These are phyloP conservation scores for Trebouxia gelatinosa DNA, from an alignment of 163 green algal species.

Conservation along the genomic window DNA sequence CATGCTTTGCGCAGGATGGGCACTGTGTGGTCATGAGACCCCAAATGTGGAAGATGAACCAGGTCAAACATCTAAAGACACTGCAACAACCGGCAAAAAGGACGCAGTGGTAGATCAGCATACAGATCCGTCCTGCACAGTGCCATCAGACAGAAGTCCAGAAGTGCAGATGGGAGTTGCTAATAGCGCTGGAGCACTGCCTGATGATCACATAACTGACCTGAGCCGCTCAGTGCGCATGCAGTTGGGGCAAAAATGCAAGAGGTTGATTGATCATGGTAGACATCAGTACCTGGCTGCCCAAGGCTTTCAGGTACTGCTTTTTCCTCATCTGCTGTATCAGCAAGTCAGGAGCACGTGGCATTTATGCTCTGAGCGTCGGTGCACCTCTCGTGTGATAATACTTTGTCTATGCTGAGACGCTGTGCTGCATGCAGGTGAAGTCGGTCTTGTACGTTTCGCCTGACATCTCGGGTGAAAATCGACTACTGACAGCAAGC, in stretches of 20 bases:
- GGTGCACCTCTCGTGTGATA: neutral
- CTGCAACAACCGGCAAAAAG: neutral
- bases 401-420: neutral
- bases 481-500: slow-evolving; percentile 51
- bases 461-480: slow-evolving; percentile 49
- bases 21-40: slow-evolving; percentile 67
- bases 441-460: slow-evolving; percentile 43
- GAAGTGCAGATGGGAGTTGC: too few relatives aligned
- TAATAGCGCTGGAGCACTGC: neutral
- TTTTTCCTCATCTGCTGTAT: neutral
- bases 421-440: slow-evolving; percentile 21
- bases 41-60: slow-evolving; percentile 35
- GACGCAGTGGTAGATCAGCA: neutral
- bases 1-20: slow-evolving; percentile 56
- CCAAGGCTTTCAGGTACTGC: slow-evolving; percentile 34
- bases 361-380: too few relatives aligned
- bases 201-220: neutral
- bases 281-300: slow-evolving; percentile 52
- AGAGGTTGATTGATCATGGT: slow-evolving; percentile 72
- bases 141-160: too few relatives aligned
- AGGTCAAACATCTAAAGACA: neutral
- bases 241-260: slow-evolving; percentile 68
- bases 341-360: neutral
- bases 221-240: slow-evolving; percentile 57
- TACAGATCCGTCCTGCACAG: too few relatives aligned